Evolutionary conservation across 768 basidiomycete genomes (phyloP).

Genomic region (Russula emetica): DNA sequence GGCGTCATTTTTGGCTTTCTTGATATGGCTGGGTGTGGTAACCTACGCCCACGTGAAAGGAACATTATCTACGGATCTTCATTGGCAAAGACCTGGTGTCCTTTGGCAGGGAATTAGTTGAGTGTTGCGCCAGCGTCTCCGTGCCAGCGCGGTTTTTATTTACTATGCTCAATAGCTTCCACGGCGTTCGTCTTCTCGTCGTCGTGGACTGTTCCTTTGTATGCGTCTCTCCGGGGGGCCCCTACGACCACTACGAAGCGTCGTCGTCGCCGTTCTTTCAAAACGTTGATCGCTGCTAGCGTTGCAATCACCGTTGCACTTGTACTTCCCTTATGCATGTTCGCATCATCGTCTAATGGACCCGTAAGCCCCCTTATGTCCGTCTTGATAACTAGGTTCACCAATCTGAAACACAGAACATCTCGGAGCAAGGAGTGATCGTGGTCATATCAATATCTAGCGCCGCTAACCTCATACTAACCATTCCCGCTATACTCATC

Average conservation of each 20-base stretch:
- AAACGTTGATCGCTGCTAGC: constrained; percentile 50
- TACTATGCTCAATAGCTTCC: constrained; percentile 40
- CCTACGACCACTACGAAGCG: constrained; percentile 40
- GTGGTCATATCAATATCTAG: constrained; percentile 43
- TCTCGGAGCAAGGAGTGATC: constrained; percentile 32
- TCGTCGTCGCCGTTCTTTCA: constrained; percentile 53
- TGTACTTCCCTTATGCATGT: constrained; percentile 55
- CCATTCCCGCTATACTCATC: constrained; percentile 55
- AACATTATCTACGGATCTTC: constrained; percentile 37
- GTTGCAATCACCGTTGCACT: constrained; percentile 46
- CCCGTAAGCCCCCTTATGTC: constrained; percentile 36
- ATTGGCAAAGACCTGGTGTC: constrained; percentile 42
- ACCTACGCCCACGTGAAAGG: constrained; percentile 50
- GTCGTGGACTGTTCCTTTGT: constrained; percentile 59
- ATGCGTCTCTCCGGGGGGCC: constrained; percentile 52
- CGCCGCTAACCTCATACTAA: constrained; percentile 50
- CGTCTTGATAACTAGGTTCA: constrained; percentile 3
- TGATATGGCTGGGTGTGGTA: constrained; percentile 55
- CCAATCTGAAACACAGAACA: constrained; percentile 30
- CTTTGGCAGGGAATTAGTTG: constrained; percentile 64
- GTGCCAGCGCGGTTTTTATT: not conserved
- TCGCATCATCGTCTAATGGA: constrained; percentile 43
- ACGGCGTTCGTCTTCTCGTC: constrained; percentile 65
- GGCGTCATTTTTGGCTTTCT: constrained; percentile 55
- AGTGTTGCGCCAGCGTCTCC: constrained; percentile 30